These are phyloP conservation scores for Cordyceps pruinosa DNA, from an alignment of 2,329 filamentous ascomycete genomes.

Conservation along the genomic window DNA sequence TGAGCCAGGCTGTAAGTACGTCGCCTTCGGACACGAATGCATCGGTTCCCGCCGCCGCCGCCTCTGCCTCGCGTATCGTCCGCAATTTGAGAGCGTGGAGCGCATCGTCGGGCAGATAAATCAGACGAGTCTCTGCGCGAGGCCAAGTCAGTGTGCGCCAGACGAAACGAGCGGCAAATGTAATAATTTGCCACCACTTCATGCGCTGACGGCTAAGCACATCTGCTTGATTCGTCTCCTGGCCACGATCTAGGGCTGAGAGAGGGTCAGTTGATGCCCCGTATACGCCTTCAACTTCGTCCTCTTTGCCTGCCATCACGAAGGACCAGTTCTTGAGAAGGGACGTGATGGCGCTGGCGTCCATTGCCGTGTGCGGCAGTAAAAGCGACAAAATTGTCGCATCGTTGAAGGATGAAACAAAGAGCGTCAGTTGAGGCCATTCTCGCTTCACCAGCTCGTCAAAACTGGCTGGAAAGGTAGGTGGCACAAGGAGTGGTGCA, in stretches of 20 bases:
- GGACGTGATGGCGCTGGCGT: slow-evolving; percentile 34
- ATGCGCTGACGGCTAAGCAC: not conserved
- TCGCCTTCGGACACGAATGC: not conserved
- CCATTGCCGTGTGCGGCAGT: slow-evolving; percentile 39
- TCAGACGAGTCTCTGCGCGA: not conserved
- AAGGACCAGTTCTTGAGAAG: slow-evolving; percentile 39
- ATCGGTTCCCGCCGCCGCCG: not conserved
- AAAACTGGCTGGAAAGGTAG: not conserved
- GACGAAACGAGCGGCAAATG: not conserved
- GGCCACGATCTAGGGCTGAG: not conserved
- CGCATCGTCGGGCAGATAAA: not conserved
- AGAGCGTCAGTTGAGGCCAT: slow-evolving; percentile 37
- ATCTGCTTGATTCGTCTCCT: not conserved
- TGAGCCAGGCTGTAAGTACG: slow-evolving; percentile 2
- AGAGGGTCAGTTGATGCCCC: slow-evolving; percentile 6
- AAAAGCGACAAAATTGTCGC: slow-evolving; percentile 38
- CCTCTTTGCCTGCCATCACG: slow-evolving; percentile 34
- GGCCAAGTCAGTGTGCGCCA: not conserved
- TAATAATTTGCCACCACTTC: not conserved
- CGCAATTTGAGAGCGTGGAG: not conserved
- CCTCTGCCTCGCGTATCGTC: not conserved
- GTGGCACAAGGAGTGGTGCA: not conserved
- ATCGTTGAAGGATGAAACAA: slow-evolving; percentile 39
- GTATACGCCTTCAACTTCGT: slow-evolving; percentile 28
- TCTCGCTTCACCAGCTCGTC: slow-evolving; percentile 20